phyloP scores from a whole-genome alignment of 2,329 filamentous ascomycete genomes.

The Stemphylium vesicarium region DNA sequence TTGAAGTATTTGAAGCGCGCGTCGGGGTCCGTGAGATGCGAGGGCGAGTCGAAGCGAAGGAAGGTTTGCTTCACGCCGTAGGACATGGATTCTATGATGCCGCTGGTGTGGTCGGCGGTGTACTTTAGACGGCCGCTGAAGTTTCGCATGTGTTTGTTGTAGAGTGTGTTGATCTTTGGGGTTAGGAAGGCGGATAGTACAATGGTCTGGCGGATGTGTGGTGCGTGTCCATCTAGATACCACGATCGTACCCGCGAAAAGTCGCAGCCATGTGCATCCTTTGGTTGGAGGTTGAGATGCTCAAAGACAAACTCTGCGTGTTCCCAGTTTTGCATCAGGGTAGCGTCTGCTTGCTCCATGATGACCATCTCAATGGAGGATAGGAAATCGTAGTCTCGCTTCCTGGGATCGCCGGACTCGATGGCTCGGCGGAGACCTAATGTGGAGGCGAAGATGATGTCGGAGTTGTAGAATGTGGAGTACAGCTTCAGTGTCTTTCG shows the following conservation, averaged over 20 bases:
- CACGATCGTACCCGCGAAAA: slow-evolving; percentile 87
- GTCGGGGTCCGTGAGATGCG: slow-evolving; percentile 79
- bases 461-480: slow-evolving; percentile 92
- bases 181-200: slow-evolving; percentile 83
- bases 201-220: slow-evolving; percentile 83
- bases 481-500: slow-evolving; percentile 96
- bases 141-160: slow-evolving; percentile 78
- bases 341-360: slow-evolving; percentile 88
- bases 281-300: slow-evolving; percentile 88
- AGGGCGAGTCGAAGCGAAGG: slow-evolving; percentile 77
- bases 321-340: slow-evolving; percentile 99
- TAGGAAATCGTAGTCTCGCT: slow-evolving; percentile 86
- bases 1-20: slow-evolving; percentile 91
- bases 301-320: slow-evolving; percentile 91
- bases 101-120: slow-evolving; percentile 69
- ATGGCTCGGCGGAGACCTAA: slow-evolving; percentile 90
- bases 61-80: slow-evolving; percentile 85
- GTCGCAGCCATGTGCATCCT: slow-evolving; percentile 89
- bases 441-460: slow-evolving; percentile 91
- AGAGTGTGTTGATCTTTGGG: slow-evolving; percentile 83
- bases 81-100: slow-evolving; percentile 71
- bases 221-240: slow-evolving; percentile 90
- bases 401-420: slow-evolving; percentile 70
- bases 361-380: slow-evolving; percentile 91
- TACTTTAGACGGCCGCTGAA: slow-evolving; percentile 79